Base-by-base conservation (phyloP, 371 early-diverging fungal genomes). In the Dinochytrium kinnereticum region DNA sequence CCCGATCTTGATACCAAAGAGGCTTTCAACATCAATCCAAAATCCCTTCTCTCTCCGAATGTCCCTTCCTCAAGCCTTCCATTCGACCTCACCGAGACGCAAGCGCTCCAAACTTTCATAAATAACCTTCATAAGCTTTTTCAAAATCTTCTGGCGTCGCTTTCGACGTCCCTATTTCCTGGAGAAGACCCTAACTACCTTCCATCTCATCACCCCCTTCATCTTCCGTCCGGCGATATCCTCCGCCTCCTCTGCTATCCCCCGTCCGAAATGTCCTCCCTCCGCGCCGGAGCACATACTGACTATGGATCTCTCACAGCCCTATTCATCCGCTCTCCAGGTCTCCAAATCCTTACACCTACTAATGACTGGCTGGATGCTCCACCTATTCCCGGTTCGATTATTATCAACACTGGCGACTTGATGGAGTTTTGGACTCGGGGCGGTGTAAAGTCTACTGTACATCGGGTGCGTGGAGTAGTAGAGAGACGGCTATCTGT, bases 251-350 rank as follows among this genome's bases (percentile, higher is more conserved):
- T 66, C 5, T 40, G 38, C 28, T 66, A 66, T 28, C 66, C 66
- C 19, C 36, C 36, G 13, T 3, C 30, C 7, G 19, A 3, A 5
- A 19, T 34, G 7, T 15, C 30, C n/a, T 2, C 13, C 10, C 13
- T 61, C 64, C 66, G 66, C 36, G 59, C 70, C 5, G 59, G 70
- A 2, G 76, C 69, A 0, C 82, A 80, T 57, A 86, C 90, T 0
- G 92, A 92, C 75, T 92, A 92, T 73, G 94, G 94, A 5, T 86
- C 89, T 0, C 77, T 91, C 55, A 92, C 94, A 0, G 71, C 92
- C 13, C 74, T 92, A 55, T 91, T 92, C 78, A 91, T 91, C 80
- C 66, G 49, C 10, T 10, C 28, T 5, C 19, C 13, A 7, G 93
- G 93, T 21, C 81, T 93, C 3, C 91, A 93, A 70, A 85, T 86